phyloP scores from a whole-genome alignment of 345 rosid species.

The Isatis tinctoria region DNA sequence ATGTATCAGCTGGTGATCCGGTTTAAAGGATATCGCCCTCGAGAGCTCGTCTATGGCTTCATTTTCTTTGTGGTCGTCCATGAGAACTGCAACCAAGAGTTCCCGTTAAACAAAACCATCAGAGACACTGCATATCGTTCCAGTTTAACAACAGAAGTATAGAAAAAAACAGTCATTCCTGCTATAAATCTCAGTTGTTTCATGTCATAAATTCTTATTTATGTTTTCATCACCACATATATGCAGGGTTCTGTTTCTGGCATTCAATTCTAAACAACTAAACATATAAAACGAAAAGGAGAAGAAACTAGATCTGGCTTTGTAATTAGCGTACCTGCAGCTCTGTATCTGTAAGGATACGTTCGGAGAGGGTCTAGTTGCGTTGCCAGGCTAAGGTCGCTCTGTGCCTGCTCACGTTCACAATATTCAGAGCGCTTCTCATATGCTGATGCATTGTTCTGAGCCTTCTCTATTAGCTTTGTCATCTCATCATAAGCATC shows the following conservation, averaged over 20 bases:
- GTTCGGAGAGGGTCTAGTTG: conserved; percentile 89
- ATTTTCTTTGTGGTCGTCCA: conserved; percentile 92
- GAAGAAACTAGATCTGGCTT: not conserved
- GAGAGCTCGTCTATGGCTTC: conserved; percentile 89
- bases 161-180: not conserved
- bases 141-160: not conserved
- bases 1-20: conserved; percentile 89
- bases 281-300: not conserved
- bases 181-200: not conserved
- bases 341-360: conserved; percentile 97
- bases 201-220: not conserved
- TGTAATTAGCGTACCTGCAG: conserved; percentile 56
- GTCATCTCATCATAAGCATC: conserved; percentile 98
- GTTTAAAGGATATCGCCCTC: conserved; percentile 76
- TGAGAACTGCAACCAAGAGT: conserved; percentile 56
- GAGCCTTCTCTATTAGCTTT: conserved; percentile 83
- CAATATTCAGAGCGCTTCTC: conserved; percentile 98
- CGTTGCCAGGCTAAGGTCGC: conserved; percentile 74
- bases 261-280: not conserved
- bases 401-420: conserved; percentile 88
- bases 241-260: not conserved
- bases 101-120: not conserved
- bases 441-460: conserved; percentile 82
- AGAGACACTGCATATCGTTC: not conserved
- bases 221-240: not conserved